Percentiles rank a stretch among this genome's conserved stretches.
Evolutionary conservation across 1,284 basidiomycete genomes (phyloP).

Genomic region (Vanrija humicola): DNA sequence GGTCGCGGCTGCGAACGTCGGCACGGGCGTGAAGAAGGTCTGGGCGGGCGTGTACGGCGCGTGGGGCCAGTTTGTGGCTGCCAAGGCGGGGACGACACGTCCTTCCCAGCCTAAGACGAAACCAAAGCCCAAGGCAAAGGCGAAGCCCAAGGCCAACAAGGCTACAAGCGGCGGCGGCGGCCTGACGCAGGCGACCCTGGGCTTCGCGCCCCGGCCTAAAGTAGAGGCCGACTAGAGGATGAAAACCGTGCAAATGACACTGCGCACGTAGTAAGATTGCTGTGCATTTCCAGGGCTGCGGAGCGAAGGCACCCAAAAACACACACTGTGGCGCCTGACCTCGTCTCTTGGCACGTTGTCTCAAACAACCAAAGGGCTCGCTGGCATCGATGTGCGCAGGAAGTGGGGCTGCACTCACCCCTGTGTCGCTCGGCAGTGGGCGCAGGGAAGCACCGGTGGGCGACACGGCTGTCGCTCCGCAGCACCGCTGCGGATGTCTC

Average conservation of each 20-base stretch:
- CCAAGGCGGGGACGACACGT: background rate
- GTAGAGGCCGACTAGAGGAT: constrained; percentile 5
- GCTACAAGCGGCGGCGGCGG: constrained; percentile 6
- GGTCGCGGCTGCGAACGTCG: constrained; percentile 41
- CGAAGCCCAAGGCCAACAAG: background rate
- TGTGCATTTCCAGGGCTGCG: too few relatives aligned
- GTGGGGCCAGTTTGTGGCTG: constrained; percentile 29
- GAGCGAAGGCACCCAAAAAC: too few relatives aligned
- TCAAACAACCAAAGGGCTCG: too few relatives aligned
- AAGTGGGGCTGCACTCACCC: too few relatives aligned
- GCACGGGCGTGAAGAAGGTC: constrained; percentile 49
- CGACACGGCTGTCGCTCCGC: too few relatives aligned
- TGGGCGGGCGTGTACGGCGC: constrained; percentile 41
- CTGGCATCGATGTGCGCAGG: too few relatives aligned
- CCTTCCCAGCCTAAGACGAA: background rate
- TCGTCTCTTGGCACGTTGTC: too few relatives aligned
- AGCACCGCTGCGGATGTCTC: too few relatives aligned
- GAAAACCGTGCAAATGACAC: background rate
- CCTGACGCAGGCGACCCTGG: background rate
- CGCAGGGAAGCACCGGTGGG: too few relatives aligned
- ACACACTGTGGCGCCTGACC: too few relatives aligned
- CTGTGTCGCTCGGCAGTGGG: too few relatives aligned
- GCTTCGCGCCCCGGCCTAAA: constrained; percentile 5
- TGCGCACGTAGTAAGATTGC: too few relatives aligned
- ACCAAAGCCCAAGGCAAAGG: background rate